Evolutionary conservation across 129 eudicot genomes (phyloP), one percentile per base, ranked within the genome.

Genomic region (Flaveria sonorensis): DNA sequence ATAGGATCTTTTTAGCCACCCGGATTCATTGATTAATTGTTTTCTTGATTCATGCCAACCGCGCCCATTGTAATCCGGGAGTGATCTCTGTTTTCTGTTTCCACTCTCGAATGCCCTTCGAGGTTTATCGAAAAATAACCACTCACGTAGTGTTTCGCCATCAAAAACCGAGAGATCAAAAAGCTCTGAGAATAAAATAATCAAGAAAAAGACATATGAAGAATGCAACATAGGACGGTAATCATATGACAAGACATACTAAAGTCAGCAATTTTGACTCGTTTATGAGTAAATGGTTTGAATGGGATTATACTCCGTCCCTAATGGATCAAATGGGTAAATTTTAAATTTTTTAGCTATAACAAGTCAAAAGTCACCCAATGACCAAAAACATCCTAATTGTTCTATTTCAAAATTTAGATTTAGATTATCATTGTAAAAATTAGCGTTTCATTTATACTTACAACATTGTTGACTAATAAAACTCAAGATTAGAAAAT

Each of bases 31-130:
- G 74, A 91, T 70, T 66, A 86, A 81, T 74, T 91, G 99, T 56
- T 94, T 94, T 80, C 99, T 87, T 32, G 99, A 91, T 80, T 94
- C 97, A 57, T 94, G 99, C 99, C 97, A 94, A n/a, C 99, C 99
- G 10, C 99, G 88, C 1, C 99, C 99, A 9, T 82, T 81, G 71
- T 94, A 89, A 85, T 94, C 99, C 4, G 99, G 97, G 63, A 94
- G 86, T 28, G 99, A 91, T 71, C 99, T 82, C 75, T 94, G 99
- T 88, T 94, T 94, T 70, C 99, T 86, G 63, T 83, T 91, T n/a
- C 99, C 99, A 65, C 96, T 91, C 81, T 94, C 96, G 71, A 91
- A 91, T n/a, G 97, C 97, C 83, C 97, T 87, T 66, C 99, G 86
- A 39, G 99, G 99, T 77, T 94, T 94, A 74, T 94, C 99, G 16